Conservation (phyloP, 805 yeast genomes). For the Starmerella stigmatis region DNA sequence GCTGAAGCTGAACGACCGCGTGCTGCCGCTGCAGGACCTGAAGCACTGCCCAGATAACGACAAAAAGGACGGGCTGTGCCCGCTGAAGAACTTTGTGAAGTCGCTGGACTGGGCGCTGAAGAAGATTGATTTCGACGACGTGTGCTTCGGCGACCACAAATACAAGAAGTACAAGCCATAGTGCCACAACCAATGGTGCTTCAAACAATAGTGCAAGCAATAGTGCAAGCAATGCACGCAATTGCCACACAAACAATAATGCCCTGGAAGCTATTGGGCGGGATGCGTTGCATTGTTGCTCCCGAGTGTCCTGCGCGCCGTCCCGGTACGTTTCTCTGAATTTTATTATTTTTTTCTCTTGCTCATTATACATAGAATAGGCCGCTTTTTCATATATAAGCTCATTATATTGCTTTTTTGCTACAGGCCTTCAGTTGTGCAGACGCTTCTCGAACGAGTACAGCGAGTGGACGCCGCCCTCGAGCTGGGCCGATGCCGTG, state of each 20-base stretch:
- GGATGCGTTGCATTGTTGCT: too few relatives aligned
- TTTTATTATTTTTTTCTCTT: too few relatives aligned
- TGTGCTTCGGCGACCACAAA: conserved; percentile 25
- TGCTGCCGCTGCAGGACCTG: conserved; percentile 31
- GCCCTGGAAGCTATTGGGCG: too few relatives aligned
- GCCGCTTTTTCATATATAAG: background rate
- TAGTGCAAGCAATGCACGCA: too few relatives aligned
- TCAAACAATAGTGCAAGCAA: too few relatives aligned
- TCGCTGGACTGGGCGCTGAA: conserved; percentile 26
- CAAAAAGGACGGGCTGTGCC: conserved; percentile 29
- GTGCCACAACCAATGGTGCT: too few relatives aligned
- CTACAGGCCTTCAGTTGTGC: conserved; percentile 48
- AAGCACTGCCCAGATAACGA: conserved; percentile 28
- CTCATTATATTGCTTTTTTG: background rate
- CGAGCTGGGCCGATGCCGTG: conserved; percentile 97
- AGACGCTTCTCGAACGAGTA: conserved; percentile 96
- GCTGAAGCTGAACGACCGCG: conserved; percentile 32
- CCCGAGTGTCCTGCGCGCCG: too few relatives aligned
- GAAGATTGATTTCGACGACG: conserved; percentile 26
- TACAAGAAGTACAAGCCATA: conserved; percentile 9
- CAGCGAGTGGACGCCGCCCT: conserved; percentile 96
- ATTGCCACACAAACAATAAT: too few relatives aligned
- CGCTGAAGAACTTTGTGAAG: conserved; percentile 25
- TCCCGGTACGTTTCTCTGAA: background rate
- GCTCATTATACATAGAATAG: too few relatives aligned